Conservation (phyloP, 306 rosid species). For the Castanea sativa region DNA sequence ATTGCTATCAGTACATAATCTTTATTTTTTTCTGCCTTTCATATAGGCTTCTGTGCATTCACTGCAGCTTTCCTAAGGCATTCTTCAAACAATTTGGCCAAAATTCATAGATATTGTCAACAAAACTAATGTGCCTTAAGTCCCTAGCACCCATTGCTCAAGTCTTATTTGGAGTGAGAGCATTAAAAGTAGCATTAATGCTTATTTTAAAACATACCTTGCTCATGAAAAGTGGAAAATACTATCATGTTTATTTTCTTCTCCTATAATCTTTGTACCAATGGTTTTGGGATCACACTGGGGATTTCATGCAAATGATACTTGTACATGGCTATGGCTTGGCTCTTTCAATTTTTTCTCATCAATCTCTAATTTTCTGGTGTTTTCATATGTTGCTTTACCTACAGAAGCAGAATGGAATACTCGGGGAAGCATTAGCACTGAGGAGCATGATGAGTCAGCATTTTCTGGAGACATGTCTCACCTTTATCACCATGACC, state of each 20-base stretch:
- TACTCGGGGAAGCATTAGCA: constrained; percentile 53
- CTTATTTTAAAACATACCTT: too few relatives aligned
- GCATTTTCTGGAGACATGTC: constrained; percentile 64
- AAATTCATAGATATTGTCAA: too few relatives aligned
- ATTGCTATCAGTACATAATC: too few relatives aligned
- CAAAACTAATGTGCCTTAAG: too few relatives aligned
- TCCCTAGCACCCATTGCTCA: too few relatives aligned
- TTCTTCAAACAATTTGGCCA: too few relatives aligned
- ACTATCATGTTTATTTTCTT: not conserved
- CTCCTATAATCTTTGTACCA: not conserved
- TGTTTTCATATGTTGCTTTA: constrained; percentile 31
- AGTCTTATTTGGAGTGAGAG: too few relatives aligned
- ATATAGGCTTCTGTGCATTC: too few relatives aligned
- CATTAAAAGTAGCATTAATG: too few relatives aligned
- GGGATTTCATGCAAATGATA: not conserved
- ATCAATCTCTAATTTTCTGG: constrained; percentile 5
- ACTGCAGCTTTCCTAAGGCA: too few relatives aligned
- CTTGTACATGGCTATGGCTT: not conserved
- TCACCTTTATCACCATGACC: constrained; percentile 59
- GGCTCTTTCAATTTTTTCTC: not conserved
- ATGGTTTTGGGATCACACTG: not conserved
- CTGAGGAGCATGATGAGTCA: constrained; percentile 68
- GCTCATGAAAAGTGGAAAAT: too few relatives aligned
- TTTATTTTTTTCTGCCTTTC: too few relatives aligned
- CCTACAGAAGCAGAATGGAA: constrained; percentile 55